Evolutionary conservation across 1,139 yeast genomes (phyloP).

Genomic region (Starmera stellimalicola): DNA sequence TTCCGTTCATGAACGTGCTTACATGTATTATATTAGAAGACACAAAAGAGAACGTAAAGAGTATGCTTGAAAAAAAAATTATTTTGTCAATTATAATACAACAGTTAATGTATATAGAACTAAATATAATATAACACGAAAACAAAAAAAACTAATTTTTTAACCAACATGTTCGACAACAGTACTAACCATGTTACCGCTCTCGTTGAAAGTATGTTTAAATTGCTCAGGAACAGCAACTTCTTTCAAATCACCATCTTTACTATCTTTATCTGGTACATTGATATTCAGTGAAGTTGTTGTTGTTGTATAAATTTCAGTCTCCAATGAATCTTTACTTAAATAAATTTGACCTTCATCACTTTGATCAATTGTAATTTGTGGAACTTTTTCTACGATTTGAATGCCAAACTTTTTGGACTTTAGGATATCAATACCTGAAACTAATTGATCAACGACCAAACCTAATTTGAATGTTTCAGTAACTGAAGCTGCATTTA

Average conservation of each 20-base stretch:
- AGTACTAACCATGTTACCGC: conserved; percentile 37
- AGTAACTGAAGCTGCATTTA: conserved; percentile 77
- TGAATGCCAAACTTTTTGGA: conserved; percentile 78
- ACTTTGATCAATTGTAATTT: conserved; percentile 79
- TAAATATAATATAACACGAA: too few relatives aligned
- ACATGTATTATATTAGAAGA: conserved; percentile 85
- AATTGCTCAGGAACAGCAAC: conserved; percentile 84
- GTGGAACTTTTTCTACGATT: conserved; percentile 69
- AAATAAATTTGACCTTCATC: conserved; percentile 81
- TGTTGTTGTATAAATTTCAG: conserved; percentile 75
- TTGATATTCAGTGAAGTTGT: conserved; percentile 80
- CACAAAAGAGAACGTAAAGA: not conserved
- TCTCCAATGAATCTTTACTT: conserved; percentile 55
- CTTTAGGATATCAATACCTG: conserved; percentile 84
- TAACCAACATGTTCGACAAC: conserved; percentile 55
- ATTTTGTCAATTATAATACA: not conserved
- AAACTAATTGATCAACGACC: conserved; percentile 74
- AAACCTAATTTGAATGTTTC: conserved; percentile 66
- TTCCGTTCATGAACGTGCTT: conserved; percentile 86
- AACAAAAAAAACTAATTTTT: too few relatives aligned
- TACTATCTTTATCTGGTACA: conserved; percentile 37
- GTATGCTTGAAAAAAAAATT: not conserved
- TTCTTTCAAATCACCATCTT: conserved; percentile 59
- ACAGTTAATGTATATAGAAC: not conserved
- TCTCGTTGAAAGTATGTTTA: conserved; percentile 42